Evolutionary conservation across 1,284 basidiomycete species (phyloP).

Genomic region (Mycena citricolor): DNA sequence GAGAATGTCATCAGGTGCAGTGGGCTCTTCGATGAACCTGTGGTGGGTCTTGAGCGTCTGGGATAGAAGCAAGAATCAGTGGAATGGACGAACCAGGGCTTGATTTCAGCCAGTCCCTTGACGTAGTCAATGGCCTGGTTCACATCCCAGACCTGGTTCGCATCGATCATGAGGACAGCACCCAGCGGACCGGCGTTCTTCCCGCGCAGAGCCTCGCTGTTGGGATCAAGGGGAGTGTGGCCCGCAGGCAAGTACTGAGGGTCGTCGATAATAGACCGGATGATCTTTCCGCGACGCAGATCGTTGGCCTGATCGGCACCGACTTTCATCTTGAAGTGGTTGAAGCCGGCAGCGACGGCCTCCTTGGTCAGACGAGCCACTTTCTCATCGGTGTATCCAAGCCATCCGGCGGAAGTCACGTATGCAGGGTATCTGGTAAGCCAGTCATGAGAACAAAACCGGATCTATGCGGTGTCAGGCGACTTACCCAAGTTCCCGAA

Average conservation of each 20-base stretch:
- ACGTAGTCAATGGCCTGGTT: slow-evolving; percentile 91
- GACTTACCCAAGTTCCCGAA: slow-evolving; percentile 59
- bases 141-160: slow-evolving; percentile 98
- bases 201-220: slow-evolving; percentile 62
- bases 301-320: slow-evolving; percentile 83
- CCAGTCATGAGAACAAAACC: background rate
- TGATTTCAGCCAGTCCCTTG: slow-evolving; percentile 74
- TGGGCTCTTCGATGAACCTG: slow-evolving; percentile 95
- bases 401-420: slow-evolving; percentile 93
- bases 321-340: slow-evolving; percentile 98
- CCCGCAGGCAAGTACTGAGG: slow-evolving; percentile 67
- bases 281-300: slow-evolving; percentile 82
- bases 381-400: slow-evolving; percentile 91
- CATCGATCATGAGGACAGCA: slow-evolving; percentile 93
- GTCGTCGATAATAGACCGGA: slow-evolving; percentile 93
- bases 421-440: slow-evolving; percentile 84
- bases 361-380: slow-evolving; percentile 84
- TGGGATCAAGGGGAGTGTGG: slow-evolving; percentile 58
- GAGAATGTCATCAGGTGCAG: slow-evolving; percentile 88
- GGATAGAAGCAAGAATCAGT: background rate
- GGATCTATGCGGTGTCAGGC: slow-evolving; percentile 51
- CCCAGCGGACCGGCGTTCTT: slow-evolving; percentile 97
- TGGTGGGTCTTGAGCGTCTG: background rate
- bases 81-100: slow-evolving; percentile 78
- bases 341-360: slow-evolving; percentile 85